Evolutionary conservation across 257 asterid species (phyloP).

Genomic region (Primulina tabacum): DNA sequence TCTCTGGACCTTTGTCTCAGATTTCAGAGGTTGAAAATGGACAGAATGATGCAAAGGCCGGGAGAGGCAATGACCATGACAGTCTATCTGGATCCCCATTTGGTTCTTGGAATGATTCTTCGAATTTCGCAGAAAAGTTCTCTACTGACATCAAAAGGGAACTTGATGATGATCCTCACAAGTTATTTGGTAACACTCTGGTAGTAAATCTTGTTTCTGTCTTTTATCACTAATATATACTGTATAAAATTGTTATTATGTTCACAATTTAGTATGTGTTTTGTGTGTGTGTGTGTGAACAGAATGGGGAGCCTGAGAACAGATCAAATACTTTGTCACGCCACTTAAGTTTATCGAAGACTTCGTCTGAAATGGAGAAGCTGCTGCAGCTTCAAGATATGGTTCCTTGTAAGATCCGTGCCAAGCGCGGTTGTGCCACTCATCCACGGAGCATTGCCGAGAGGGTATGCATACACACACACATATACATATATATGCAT

Average conservation of each 20-base stretch:
- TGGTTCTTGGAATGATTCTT: slow-evolving; percentile 55
- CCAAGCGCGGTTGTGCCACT: slow-evolving; percentile 94
- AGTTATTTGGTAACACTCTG: slow-evolving; percentile 33
- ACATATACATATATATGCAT: background rate
- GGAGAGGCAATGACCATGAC: slow-evolving; percentile 27
- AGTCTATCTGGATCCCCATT: slow-evolving; percentile 39
- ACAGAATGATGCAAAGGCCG: slow-evolving; percentile 32
- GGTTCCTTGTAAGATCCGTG: slow-evolving; percentile 78
- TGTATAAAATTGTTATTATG: background rate
- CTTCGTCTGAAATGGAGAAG: slow-evolving; percentile 63
- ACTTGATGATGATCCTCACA: slow-evolving; percentile 38
- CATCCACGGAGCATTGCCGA: slow-evolving; percentile 97
- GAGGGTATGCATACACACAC: slow-evolving; percentile 46
- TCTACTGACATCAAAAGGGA: slow-evolving; percentile 54
- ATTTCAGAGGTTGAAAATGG: slow-evolving; percentile 45
- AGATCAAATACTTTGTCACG: slow-evolving; percentile 52
- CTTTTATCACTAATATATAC: background rate
- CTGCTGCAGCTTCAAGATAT: slow-evolving; percentile 61
- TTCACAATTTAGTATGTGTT: background rate
- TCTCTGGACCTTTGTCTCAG: slow-evolving; percentile 48
- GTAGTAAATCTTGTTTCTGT: slow-evolving; percentile 24
- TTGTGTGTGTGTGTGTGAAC: background rate
- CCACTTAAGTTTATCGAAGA: slow-evolving; percentile 65
- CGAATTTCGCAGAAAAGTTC: slow-evolving; percentile 45
- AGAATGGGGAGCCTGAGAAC: slow-evolving; percentile 44